Base-by-base conservation (phyloP, 179 eudicot species). In the Beta corolliflora region DNA sequence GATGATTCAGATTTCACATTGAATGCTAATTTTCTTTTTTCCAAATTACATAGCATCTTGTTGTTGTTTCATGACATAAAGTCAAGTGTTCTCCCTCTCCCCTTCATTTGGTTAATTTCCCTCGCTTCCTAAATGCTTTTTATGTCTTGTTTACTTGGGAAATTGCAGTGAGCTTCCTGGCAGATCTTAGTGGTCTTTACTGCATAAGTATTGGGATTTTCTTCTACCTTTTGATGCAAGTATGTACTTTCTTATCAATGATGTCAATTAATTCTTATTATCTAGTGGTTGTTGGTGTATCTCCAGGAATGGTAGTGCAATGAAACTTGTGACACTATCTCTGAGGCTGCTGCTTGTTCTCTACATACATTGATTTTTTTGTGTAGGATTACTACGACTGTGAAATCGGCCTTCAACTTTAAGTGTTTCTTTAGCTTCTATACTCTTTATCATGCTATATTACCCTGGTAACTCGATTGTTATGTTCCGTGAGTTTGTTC, bases 101-200 rank as follows among this genome's bases (percentile, higher is more conserved):
- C 18, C 45, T 11, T 3, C 44, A 5, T 25, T 0, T 25, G 29
- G 29, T 25, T 25, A 25, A 1, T 25, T 25, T 25, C 44, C 75
- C 19, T 48, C 59, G 29, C 60, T 65, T 21, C 46, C 70, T 70
- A 56, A 53, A 52, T 77, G 55, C 76, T 82, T 59, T 88, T 75
- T 25, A 83, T 79, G 81, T 79, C 79, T 75, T 70, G 70, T 81
- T 81, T 80, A 85, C 82, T 87, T 81, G 79, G 88, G 83, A 83
- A 83, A 84, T 73, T 90, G 97, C 96, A 93, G 99, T 95, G 88
- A 84, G 97, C 91, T 95, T 95, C 80, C 98, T 95, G 76, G 99
- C 98, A 16, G 92, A 95, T 85, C 85, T 95, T 75, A 97, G 98
- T 83, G 99, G 98, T 85, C 93, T 95, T 77, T 93, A 88, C 79